Evolutionary conservation across 2,329 filamentous ascomycete genomes (phyloP), one percentile per base, ranked within the genome.

Genomic region (Ophiostoma triangulosporum): DNA sequence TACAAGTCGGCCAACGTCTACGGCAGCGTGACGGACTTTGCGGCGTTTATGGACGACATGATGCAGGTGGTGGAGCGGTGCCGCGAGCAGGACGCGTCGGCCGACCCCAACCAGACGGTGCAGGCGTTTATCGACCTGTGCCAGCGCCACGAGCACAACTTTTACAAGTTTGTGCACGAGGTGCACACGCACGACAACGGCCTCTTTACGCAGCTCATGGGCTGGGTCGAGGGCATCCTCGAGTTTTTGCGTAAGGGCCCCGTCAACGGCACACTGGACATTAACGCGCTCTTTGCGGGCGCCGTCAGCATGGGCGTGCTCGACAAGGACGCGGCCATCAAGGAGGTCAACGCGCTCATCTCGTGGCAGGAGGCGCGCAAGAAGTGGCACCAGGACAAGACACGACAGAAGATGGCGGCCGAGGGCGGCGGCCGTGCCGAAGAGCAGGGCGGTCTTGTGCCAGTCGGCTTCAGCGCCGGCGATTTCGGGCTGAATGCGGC

Each of bases 1-100:
- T 98, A 98, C 75, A 98, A 97, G 70, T 95, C 90, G 20, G 93
- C 93, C 59, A 98, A 97, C 62, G 91, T 98, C 26, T 97, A 97
- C 74, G 93, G 83, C 72, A 94, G 87, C 64, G 91, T 98, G 56
- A 97, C 91, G 0, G 93, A 98, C 67, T 97, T 98, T 70, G 86
- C 91, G 0, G 75, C 82, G 36, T 98, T 98, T 62, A 81, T 93
- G 52, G 89, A 96, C 63, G 93, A 98, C 66, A 86, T 90, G 65
- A 95, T 97, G 61, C 77, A 81, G 63, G 79, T 83, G 26, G 77
- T 84, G 29, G 80, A 84, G 50, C 77, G 74, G 61, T 83, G 80
- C 61, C 73, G 79, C 54, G 78, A 83, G 57, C 78, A 83, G 62
- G 93, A 97, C 65, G 85, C 93, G 46, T 90, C 88, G 2, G 89